phyloP scores from a whole-genome alignment of 2,329 filamentous ascomycete genomes.

The Aspergillus versicolor region DNA sequence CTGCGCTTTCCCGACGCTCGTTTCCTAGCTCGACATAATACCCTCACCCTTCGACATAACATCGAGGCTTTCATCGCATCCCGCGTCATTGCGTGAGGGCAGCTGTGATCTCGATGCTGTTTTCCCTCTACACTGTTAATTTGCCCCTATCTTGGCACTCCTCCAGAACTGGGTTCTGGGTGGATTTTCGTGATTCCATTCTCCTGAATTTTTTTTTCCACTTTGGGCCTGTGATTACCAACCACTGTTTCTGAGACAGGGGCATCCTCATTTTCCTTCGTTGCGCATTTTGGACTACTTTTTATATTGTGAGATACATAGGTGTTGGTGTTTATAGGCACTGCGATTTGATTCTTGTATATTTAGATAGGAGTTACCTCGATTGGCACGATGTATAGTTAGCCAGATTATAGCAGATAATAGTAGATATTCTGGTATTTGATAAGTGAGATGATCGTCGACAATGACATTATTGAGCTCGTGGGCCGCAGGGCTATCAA shows the following conservation, averaged over 20 bases:
- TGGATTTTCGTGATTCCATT: conserved; percentile 12
- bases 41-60: conserved; percentile 7
- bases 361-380: conserved; percentile 4
- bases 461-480: not conserved
- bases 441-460: too few species aligned
- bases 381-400: not conserved
- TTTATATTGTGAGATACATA: conserved; percentile 16
- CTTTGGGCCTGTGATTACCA: conserved; percentile 12
- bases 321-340: conserved; percentile 17
- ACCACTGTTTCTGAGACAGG: conserved; percentile 14
- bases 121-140: not conserved
- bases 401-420: not conserved
- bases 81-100: not conserved
- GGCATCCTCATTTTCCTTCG: conserved; percentile 11
- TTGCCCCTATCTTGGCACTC: not conserved
- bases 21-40: conserved; percentile 10
- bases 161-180: conserved; percentile 13
- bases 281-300: conserved; percentile 11
- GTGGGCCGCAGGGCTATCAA: not conserved
- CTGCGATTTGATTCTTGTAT: conserved; percentile 14
- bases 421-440: not conserved
- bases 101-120: not conserved
- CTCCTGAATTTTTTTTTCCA: conserved; percentile 14
- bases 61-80: not conserved
- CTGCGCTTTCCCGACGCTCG: conserved; percentile 15